Percentiles rank a stretch among this genome's conserved stretches.
Conservation (phyloP, 2,329 filamentous ascomycete genomes). For the Rutstroemia sydowiana region DNA sequence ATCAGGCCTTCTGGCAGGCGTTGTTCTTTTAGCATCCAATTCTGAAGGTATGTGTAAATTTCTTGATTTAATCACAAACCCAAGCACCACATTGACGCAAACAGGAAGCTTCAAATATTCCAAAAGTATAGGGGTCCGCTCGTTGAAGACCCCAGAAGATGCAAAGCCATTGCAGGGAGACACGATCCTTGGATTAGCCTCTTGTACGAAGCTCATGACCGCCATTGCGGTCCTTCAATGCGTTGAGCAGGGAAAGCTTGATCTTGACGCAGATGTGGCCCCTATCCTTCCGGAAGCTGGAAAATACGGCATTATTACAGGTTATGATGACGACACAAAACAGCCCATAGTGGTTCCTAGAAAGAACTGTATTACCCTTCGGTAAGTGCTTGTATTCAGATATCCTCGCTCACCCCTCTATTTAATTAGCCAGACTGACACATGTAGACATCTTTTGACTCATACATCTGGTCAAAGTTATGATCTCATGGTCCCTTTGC, state of each 20-base stretch:
- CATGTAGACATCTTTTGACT: constrained; percentile 16
- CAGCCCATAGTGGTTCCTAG: constrained; percentile 16
- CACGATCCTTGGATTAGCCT: constrained; percentile 52
- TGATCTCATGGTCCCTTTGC: not conserved
- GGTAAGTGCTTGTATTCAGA: constrained; percentile 11
- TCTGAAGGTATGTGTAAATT: not conserved
- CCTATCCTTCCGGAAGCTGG: constrained; percentile 22
- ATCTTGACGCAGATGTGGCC: constrained; percentile 38
- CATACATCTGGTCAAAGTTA: constrained; percentile 23
- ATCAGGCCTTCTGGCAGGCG: not conserved
- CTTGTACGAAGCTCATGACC: constrained; percentile 48
- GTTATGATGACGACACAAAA: constrained; percentile 15
- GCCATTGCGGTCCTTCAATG: constrained; percentile 48
- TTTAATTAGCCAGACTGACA: constrained; percentile 2
- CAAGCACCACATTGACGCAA: not conserved
- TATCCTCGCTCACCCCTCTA: too few relatives aligned
- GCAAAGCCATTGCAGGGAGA: constrained; percentile 50
- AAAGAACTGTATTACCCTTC: constrained; percentile 22
- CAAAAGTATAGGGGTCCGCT: constrained; percentile 30
- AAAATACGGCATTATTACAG: constrained; percentile 21
- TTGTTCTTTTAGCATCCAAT: not conserved
- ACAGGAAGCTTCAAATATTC: constrained; percentile 32
- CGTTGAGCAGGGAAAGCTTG: constrained; percentile 42
- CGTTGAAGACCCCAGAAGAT: constrained; percentile 44
- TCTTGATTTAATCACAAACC: not conserved